These are phyloP conservation scores for Oryza punctata DNA, from an alignment of 176 grass and related monocot genomes.

Conservation along the genomic window DNA sequence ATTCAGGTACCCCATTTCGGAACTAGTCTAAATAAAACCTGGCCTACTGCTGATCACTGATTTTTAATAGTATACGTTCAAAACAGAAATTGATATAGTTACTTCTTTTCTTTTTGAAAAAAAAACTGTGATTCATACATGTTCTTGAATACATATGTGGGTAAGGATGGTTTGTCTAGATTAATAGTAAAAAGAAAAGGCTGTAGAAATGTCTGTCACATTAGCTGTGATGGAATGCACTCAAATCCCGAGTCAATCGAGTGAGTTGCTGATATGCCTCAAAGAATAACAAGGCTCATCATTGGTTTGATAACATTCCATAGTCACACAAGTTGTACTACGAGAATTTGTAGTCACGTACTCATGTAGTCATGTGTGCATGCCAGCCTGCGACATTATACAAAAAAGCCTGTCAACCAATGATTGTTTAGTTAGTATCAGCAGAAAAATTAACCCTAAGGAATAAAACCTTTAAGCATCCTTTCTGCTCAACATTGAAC, in stretches of 20 bases:
- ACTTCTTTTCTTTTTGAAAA: background rate
- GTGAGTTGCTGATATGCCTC: too few relatives aligned
- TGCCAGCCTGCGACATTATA: background rate
- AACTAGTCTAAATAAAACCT: background rate
- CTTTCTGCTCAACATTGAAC: conserved; percentile 24
- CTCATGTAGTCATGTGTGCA: background rate
- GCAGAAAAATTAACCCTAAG: conserved; percentile 9
- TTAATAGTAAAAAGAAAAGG: background rate
- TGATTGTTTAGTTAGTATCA: conserved; percentile 17
- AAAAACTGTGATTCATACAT: background rate
- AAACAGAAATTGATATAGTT: background rate
- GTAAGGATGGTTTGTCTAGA: too few relatives aligned
- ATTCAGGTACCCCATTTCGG: conserved; percentile 46
- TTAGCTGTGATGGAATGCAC: background rate
- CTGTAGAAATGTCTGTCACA: background rate
- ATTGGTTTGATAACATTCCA: background rate
- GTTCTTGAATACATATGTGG: background rate
- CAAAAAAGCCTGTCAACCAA: conserved; percentile 12
- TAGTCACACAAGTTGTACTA: background rate
- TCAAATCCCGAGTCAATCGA: background rate
- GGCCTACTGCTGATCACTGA: too few relatives aligned
- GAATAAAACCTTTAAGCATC: conserved; percentile 30
- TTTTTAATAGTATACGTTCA: background rate
- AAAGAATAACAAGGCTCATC: too few relatives aligned
- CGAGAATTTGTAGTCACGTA: background rate